Base-by-base conservation (phyloP, 1,284 basidiomycete genomes). In the Fomitiporia mediterranea region DNA sequence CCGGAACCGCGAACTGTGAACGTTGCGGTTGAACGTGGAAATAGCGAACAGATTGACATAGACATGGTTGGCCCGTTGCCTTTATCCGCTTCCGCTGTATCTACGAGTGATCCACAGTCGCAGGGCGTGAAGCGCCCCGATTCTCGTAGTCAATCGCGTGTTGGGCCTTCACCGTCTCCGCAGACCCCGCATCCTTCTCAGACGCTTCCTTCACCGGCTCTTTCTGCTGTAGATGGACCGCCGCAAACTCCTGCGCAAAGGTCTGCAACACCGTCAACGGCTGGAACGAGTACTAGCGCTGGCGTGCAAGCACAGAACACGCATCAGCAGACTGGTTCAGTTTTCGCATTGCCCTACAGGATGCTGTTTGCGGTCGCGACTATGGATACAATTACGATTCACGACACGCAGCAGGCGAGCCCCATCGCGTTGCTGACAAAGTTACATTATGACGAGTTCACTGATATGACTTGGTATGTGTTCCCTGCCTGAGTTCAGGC, bases 291-390 rank as follows among this genome's bases (percentile, higher is more conserved):
- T 11, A 53, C 63, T 25, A 59, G 60, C 8, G 50, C 63, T 2
- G 51, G 60, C 27, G 57, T 65, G 11, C 28, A 48, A 37, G 50
- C 19, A 32, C 59, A 19, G 13, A n/a, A n/a, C n/a, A n/a, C n/a
- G n/a, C n/a, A n/a, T n/a, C n/a, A n/a, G 32, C 44, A 55, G 34
- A 77, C 80, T 1, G 76, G 75, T 15, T 84, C 86, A 25, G 77
- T 97, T 5, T 97, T 99, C 68, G 84, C 90, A 9, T 72, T 98
- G 51, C 92, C 94, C 0, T 98, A 98, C 69, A 81, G 96, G 46
- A 92, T 98, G 86, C 72, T 98, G 40, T 99, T 92, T 67, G 94
- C 97, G 0, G 92, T 99, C 7, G 91, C 94, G 42, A 98, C 96
- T 23, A 97, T 95, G 82, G 96, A 99, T 69, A 89, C 91, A 0